Percentiles rank a stretch among this genome's conserved stretches.
Conservation (phyloP, 495 filamentous ascomycete genomes). For the Staphylotrichum tortipilum region DNA sequence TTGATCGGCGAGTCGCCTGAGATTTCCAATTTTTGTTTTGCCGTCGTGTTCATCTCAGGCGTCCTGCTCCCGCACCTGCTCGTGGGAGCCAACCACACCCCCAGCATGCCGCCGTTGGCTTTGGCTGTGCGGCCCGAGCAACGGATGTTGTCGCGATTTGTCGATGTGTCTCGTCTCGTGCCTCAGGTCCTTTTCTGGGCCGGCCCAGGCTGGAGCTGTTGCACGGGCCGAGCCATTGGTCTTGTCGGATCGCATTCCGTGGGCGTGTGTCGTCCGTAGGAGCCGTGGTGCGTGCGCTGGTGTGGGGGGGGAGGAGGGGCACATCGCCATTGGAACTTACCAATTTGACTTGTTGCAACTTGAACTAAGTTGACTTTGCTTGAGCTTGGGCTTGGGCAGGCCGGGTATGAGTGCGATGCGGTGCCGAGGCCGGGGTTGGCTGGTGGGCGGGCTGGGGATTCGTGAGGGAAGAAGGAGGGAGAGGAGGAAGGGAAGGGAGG, state of each 20-base stretch:
- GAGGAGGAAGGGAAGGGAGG: slow-evolving; percentile 5
- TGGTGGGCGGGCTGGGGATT: slow-evolving; percentile 12
- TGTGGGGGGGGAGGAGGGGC: not conserved
- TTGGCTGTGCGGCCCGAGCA: not conserved
- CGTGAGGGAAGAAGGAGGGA: slow-evolving; percentile 17
- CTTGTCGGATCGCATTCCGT: slow-evolving; percentile 6
- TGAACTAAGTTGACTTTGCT: too few relatives aligned
- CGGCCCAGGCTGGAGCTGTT: not conserved
- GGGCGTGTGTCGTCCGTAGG: not conserved
- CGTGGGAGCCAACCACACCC: not conserved
- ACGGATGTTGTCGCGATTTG: not conserved
- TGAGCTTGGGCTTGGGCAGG: too few relatives aligned
- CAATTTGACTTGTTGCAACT: slow-evolving; percentile 18
- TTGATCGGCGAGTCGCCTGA: not conserved
- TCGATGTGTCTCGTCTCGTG: not conserved
- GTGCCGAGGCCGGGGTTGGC: slow-evolving; percentile 5
- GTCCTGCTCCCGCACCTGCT: not conserved
- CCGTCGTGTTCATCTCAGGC: not conserved
- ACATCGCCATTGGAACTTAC: slow-evolving; percentile 18
- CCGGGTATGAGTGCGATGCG: slow-evolving; percentile 7
- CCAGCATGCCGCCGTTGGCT: not conserved
- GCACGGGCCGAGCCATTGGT: slow-evolving; percentile 1
- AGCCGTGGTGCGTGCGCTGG: not conserved
- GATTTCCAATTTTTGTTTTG: too few relatives aligned
- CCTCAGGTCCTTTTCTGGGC: not conserved